Evolutionary conservation across 305 asterid species (phyloP).

Genomic region (Fraxinus sp.): DNA sequence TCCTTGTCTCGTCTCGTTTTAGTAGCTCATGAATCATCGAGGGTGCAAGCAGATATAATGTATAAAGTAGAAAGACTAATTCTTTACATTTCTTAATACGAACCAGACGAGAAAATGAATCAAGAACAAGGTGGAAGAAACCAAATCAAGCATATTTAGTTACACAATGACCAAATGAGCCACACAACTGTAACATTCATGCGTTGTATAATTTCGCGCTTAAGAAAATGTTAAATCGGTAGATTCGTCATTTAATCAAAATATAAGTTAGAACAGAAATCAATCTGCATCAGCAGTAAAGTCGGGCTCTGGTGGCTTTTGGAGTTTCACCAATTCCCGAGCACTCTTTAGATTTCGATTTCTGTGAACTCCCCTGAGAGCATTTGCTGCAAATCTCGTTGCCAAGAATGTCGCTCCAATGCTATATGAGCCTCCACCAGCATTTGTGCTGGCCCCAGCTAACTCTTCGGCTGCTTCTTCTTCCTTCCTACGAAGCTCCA

Average conservation of each 20-base stretch:
- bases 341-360: conserved; percentile 89
- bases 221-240: conserved; percentile 17
- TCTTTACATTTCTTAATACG: conserved; percentile 22
- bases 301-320: conserved; percentile 98
- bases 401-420: conserved; percentile 90
- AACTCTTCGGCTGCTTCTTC: conserved; percentile 59
- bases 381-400: conserved; percentile 88
- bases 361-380: conserved; percentile 88
- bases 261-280: conserved; percentile 21
- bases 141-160: background rate
- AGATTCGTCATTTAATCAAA: conserved; percentile 9
- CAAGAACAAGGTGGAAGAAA: background rate
- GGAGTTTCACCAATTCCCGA: conserved; percentile 80
- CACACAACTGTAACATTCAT: too few species aligned
- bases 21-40: background rate
- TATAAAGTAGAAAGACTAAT: background rate
- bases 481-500: conserved; percentile 76
- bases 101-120: background rate
- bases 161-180: background rate
- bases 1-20: background rate
- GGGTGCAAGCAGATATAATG: conserved; percentile 12
- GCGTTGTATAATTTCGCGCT: conserved; percentile 20
- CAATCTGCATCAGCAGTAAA: conserved; percentile 88
- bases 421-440: conserved; percentile 66
- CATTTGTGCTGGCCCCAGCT: conserved; percentile 43